These are phyloP conservation scores for Collybia sordida DNA, from an alignment of 768 basidiomycete species.

Conservation along the genomic window DNA sequence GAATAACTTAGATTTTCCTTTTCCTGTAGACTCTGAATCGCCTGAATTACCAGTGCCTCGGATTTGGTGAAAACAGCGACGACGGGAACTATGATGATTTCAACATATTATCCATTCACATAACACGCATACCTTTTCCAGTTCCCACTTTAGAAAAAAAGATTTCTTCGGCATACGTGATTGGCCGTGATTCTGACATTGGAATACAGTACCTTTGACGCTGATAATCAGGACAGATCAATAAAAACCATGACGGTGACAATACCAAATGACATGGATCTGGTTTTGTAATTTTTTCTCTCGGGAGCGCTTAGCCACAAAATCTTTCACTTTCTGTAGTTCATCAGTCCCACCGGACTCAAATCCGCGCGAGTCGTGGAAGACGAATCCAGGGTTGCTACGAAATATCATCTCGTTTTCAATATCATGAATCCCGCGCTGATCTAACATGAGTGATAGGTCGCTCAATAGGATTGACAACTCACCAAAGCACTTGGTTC, in stretches of 20 bases:
- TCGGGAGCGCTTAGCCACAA: slow-evolving; percentile 25
- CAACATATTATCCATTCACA: neutral
- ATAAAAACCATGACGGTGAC: neutral
- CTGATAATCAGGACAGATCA: neutral
- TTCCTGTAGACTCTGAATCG: too few relatives aligned
- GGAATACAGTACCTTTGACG: slow-evolving; percentile 38
- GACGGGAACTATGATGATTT: slow-evolving; percentile 30
- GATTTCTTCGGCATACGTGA: slow-evolving; percentile 23
- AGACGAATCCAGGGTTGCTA: slow-evolving; percentile 33
- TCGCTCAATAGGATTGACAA: too few relatives aligned
- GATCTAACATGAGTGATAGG: neutral
- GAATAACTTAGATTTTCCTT: too few relatives aligned
- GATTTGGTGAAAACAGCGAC: slow-evolving; percentile 38
- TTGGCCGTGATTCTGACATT: slow-evolving; percentile 22
- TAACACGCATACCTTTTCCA: slow-evolving; percentile 18
- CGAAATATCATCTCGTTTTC: slow-evolving; percentile 19
- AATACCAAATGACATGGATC: slow-evolving; percentile 39
- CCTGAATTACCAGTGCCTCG: slow-evolving; percentile 25
- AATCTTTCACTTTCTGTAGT: slow-evolving; percentile 24
- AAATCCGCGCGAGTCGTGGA: slow-evolving; percentile 42
- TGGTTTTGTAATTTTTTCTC: slow-evolving; percentile 16
- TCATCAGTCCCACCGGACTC: slow-evolving; percentile 31
- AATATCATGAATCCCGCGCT: slow-evolving; percentile 36
- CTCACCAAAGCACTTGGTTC: neutral
- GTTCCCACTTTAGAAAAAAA: slow-evolving; percentile 26